Base-by-base conservation (phyloP, 352 stramenopile genomes). In the Globisporangium radiosum region DNA sequence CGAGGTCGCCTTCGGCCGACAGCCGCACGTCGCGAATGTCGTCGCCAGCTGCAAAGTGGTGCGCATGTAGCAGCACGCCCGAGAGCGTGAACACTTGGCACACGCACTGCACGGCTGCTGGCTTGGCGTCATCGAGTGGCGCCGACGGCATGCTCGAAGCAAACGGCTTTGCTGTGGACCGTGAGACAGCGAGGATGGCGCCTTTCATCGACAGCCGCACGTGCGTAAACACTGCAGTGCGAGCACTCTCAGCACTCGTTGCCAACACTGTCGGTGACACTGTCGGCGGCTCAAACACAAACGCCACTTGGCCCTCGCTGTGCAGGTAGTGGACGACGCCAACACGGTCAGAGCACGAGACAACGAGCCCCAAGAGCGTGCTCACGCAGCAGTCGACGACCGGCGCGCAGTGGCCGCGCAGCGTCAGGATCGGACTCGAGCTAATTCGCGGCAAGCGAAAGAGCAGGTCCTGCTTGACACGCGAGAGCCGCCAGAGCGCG, bases 391-490 rank as follows among this genome's bases (percentile, higher is more conserved):
- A 94, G 54, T 91, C 76, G 1, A 81, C 59, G 5, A 95, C 52
- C 0, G 69, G 40, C 9, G 52, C 60, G 33, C 68, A 65, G 49
- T 94, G 78, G 0, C 86, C 86, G 52, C 84, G 82, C 1, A 93
- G 57, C 4, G 85, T 57, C 56, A 89, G 64, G 5, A 95, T 63
- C 3, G 86, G 84, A 52, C 69, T 69, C 5, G 84, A 76, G 5
- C 80, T 91, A 7, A 94, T 70, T 1, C 84, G 76, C 4, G 86
- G 86, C 4, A 85, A 66, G 4, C 78, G 86, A 47, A 90, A 89
- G 1, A 92, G 76, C 62, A 88, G 55, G 48, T 92, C 77, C 0
- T 75, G 80, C 49, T 92, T 91, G 11, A 89, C 65, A 4, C 81
- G 70, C 10, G 81, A 90, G 6, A 95, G 68, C 1, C 81, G 70